phyloP scores from a whole-genome alignment of 2,329 filamentous ascomycete genomes.

The Fusarium fujikuroi region DNA sequence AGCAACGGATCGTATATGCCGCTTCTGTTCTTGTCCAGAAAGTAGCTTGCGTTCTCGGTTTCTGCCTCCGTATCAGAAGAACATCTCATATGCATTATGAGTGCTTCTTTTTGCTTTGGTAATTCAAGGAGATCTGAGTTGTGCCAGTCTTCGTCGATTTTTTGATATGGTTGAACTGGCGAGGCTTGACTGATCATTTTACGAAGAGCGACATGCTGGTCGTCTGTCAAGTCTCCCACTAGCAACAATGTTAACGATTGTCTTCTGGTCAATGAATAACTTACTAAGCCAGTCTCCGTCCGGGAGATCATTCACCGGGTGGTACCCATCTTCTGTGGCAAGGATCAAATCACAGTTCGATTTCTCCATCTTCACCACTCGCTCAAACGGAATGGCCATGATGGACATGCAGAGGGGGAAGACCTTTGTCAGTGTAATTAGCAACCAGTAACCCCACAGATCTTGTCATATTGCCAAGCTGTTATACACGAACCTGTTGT shows the following conservation, averaged over 20 bases:
- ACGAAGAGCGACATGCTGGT: not conserved
- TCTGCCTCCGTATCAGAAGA: not conserved
- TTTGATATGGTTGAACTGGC: not conserved
- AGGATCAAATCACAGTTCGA: not conserved
- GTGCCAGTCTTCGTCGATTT: not conserved
- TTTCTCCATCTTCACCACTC: not conserved
- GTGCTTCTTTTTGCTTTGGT: fast-evolving
- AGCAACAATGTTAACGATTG: fast-evolving
- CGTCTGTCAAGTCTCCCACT: fast-evolving
- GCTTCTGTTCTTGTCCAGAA: not conserved
- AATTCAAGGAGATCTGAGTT: fast-evolving
- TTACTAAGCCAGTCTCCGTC: not conserved
- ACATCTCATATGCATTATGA: not conserved
- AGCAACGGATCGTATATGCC: not conserved
- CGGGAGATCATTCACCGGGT: fast-evolving
- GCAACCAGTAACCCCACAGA: not conserved
- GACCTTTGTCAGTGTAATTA: not conserved
- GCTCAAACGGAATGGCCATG: not conserved
- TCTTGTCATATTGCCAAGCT: no score
- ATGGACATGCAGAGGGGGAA: not conserved
- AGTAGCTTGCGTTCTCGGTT: not conserved
- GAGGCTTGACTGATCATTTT: not conserved
- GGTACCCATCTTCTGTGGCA: fast-evolving
- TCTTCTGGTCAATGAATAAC: fast-evolving
- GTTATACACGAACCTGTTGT: not conserved